Evolutionary conservation across 225 moss, liverwort and hornwort species (phyloP).

Genomic region (Bryoerythrophyllum caledonicum): DNA sequence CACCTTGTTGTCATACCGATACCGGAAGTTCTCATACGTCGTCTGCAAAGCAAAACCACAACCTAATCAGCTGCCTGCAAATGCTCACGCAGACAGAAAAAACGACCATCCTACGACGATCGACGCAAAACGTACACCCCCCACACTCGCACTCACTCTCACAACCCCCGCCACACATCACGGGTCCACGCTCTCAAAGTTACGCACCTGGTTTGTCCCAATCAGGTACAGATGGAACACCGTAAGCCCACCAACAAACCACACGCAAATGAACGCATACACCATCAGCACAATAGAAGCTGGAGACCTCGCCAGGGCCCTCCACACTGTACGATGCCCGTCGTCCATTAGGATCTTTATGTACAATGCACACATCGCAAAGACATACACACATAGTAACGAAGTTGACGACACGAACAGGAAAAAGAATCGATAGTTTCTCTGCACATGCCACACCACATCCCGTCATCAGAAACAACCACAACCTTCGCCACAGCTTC

Average conservation of each 20-base stretch:
- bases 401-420: slow-evolving; percentile 85
- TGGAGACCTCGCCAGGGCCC: slow-evolving; percentile 68
- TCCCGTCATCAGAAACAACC: neutral
- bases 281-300: slow-evolving; percentile 94
- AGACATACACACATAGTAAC: slow-evolving; percentile 80
- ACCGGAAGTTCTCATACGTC: slow-evolving; percentile 96
- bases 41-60: no score
- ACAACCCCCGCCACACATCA: neutral
- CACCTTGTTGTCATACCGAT: slow-evolving; percentile 95
- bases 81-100: no score
- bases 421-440: slow-evolving; percentile 96
- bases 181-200: no score
- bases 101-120: no score
- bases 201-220: slow-evolving; percentile 90
- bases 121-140: no score
- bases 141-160: neutral
- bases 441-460: slow-evolving; percentile 47
- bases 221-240: slow-evolving; percentile 98
- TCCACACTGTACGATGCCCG: slow-evolving; percentile 65
- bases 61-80: no score
- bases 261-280: slow-evolving; percentile 81
- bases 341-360: slow-evolving; percentile 80
- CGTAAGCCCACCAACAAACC: slow-evolving; percentile 98
- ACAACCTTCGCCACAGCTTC: neutral
- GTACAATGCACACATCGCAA: slow-evolving; percentile 84